Percentiles rank a stretch among this genome's conserved stretches.
Conservation (phyloP, 768 basidiomycete genomes). For the Termitomyces sp. region DNA sequence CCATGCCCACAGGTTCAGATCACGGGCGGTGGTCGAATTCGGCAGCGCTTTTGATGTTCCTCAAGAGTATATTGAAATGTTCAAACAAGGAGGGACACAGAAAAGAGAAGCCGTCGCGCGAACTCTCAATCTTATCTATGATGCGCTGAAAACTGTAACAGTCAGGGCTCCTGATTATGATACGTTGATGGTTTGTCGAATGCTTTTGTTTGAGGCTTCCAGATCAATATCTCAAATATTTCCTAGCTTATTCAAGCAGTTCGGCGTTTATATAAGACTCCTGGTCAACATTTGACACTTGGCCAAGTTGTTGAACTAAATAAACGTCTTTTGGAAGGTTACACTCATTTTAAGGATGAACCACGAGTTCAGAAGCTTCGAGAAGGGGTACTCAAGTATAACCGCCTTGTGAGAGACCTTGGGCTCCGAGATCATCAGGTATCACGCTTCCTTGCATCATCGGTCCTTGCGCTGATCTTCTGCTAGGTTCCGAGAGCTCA, state of each 20-base stretch:
- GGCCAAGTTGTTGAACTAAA: conserved; percentile 96
- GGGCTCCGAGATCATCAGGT: conserved; percentile 95
- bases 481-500: conserved; percentile 81
- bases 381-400: conserved; percentile 83
- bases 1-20: conserved; percentile 86
- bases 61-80: conserved; percentile 83
- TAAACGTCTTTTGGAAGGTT: conserved; percentile 89
- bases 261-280: conserved; percentile 89
- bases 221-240: conserved; percentile 6
- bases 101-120: conserved; percentile 91
- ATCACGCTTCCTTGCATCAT: conserved; percentile 3
- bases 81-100: conserved; percentile 81
- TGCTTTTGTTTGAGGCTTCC: not conserved
- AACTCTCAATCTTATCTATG: conserved; percentile 88
- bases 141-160: conserved; percentile 93
- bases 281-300: conserved; percentile 89
- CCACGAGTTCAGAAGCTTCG: conserved; percentile 83
- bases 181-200: conserved; percentile 81
- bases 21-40: conserved; percentile 96
- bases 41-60: conserved; percentile 92
- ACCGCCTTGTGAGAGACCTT: conserved; percentile 81
- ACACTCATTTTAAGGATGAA: conserved; percentile 89
- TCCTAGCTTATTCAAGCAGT: conserved; percentile 91
- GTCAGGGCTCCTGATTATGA: conserved; percentile 96
- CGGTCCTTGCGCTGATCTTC: conserved; percentile 3